Evolutionary conservation across 176 grass and related monocot species (phyloP), one percentile per base, ranked within the genome.

Genomic region (Oryza glumipatula): DNA sequence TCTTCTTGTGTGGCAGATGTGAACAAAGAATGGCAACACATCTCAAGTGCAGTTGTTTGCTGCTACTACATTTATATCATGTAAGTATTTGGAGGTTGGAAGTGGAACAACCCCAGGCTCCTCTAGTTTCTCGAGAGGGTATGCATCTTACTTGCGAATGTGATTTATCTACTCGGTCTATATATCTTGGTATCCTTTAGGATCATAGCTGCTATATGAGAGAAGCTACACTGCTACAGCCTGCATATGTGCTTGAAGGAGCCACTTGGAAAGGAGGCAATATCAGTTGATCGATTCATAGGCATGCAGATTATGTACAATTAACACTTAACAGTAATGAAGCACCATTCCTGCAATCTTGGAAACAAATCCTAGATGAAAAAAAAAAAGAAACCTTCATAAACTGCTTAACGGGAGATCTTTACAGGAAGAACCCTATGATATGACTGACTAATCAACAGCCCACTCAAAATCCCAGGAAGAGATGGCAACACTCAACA

Each of bases 261-360:
- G 33, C 33, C 23, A 46, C 66, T 80, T 74, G 15, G 9, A 71
- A 66, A 67, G 10, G 56, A 13, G 10, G 5, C 67, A 74, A 12
- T 47, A 21, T 68, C 67, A 85, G 67, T 70, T 80, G 7, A 66
- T 48, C 51, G 51, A 70, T 81, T 21, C 45, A 77, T 65, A 35
- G 10, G 21, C 54, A 67, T 10, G 45, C 70, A 86, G 41, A 82
- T 58, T 73, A 86, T 86, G 60, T 86, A 86, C 79, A 86, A 19
- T 48, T 60, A 82, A 32, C 26, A 56, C 76, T 73, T 7, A 5
- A 68, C 45, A 68, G 17, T 36, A 35, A 54, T 82, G 49, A 19
- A 14, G 45, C 67, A 74, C 63, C 47, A 44, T 72, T 28, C 24
- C 58, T 68, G 46, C 16, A 78, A 61, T 73, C 64, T 58, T 78